Conservation (phyloP, 2,329 filamentous ascomycete species). For the Stagonosporopsis tanaceti region DNA sequence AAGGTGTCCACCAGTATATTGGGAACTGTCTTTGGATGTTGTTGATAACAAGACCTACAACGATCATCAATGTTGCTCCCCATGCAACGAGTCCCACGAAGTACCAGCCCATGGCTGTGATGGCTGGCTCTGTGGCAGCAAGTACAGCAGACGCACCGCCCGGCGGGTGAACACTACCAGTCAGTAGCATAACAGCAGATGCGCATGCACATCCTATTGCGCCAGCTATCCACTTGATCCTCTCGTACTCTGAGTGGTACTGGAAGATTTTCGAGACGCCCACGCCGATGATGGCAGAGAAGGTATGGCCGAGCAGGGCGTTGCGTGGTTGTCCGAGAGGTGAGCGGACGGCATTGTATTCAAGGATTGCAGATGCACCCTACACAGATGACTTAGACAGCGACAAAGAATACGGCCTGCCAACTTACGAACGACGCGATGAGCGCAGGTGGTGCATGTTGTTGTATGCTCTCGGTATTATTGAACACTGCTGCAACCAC, state of each 20-base stretch:
- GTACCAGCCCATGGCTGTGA: constrained; percentile 56
- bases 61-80: constrained; percentile 53
- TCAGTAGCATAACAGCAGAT: constrained; percentile 56
- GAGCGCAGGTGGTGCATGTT: constrained; percentile 53
- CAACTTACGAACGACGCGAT: constrained; percentile 53
- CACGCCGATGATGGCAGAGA: constrained; percentile 56
- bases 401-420: background rate
- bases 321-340: constrained; percentile 59
- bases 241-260: constrained; percentile 47
- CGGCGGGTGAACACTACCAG: constrained; percentile 59
- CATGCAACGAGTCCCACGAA: constrained; percentile 55
- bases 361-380: constrained; percentile 57
- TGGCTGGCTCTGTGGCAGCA: constrained; percentile 51
- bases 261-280: constrained; percentile 56
- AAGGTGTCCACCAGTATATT: constrained; percentile 59
- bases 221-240: constrained; percentile 55
- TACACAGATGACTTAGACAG: constrained; percentile 23
- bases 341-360: constrained; percentile 57
- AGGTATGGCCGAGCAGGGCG: constrained; percentile 54
- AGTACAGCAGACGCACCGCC: constrained; percentile 59
- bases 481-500: constrained; percentile 54
- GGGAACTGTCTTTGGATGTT: constrained; percentile 58
- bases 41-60: constrained; percentile 54
- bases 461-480: constrained; percentile 48
- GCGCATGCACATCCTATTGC: constrained; percentile 54